These are phyloP conservation scores for Rubroboletus pulcherrimus DNA, from an alignment of 768 basidiomycete species.

Conservation along the genomic window DNA sequence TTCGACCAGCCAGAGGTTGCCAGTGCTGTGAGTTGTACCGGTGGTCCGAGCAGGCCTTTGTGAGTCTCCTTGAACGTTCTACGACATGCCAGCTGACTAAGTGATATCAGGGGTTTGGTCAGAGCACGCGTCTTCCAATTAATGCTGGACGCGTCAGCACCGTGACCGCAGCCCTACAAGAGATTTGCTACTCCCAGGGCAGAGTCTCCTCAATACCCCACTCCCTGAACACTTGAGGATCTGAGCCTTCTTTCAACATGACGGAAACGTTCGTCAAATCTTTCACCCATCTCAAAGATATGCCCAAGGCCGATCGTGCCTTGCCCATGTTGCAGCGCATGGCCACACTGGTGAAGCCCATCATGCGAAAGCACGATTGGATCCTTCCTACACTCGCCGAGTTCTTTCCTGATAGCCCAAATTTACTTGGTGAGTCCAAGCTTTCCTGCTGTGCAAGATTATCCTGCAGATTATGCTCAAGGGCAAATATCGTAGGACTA, in stretches of 20 bases:
- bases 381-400: slow-evolving; percentile 75
- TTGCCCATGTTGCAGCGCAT: slow-evolving; percentile 63
- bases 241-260: slow-evolving; percentile 34
- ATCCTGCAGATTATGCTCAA: slow-evolving; percentile 6
- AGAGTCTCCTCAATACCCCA: neutral
- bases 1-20: neutral
- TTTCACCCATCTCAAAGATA: slow-evolving; percentile 67
- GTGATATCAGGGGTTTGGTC: slow-evolving; percentile 8
- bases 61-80: neutral
- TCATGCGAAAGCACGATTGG: slow-evolving; percentile 88
- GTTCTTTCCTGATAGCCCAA: slow-evolving; percentile 76
- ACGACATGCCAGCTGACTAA: slow-evolving; percentile 12
- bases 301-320: slow-evolving; percentile 64
- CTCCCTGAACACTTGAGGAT: neutral
- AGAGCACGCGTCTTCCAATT: neutral
- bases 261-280: slow-evolving; percentile 57
- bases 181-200: neutral
- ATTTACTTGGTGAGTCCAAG: slow-evolving; percentile 61
- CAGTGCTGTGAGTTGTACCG: no score
- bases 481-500: slow-evolving; percentile 26
- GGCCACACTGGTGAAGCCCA: slow-evolving; percentile 83
- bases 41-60: neutral
- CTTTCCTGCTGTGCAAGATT: neutral
- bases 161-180: neutral
- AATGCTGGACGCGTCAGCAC: slow-evolving; percentile 8